Evolutionary conservation across 768 basidiomycete species (phyloP).

Genomic region (Ramaria rubella): DNA sequence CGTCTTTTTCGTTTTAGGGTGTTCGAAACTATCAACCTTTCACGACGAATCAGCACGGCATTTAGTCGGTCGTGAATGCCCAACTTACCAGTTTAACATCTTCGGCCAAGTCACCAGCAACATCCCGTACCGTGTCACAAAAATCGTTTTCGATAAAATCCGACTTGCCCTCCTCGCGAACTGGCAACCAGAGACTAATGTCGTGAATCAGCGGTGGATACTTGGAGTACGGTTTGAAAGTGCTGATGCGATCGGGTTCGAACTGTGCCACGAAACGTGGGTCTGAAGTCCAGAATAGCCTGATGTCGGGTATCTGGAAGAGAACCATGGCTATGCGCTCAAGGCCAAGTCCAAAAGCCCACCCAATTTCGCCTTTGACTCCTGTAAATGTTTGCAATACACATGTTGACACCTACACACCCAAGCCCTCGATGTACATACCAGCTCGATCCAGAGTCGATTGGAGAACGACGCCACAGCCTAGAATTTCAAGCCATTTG

Average conservation of each 20-base stretch:
- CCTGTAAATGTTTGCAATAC: conserved; percentile 37
- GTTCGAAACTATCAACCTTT: conserved; percentile 89
- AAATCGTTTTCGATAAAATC: conserved; percentile 91
- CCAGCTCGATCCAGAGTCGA: conserved; percentile 83
- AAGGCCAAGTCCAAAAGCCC: conserved; percentile 97
- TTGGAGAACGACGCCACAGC: conserved; percentile 87
- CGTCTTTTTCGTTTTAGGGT: conserved; percentile 76
- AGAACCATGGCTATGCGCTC: conserved; percentile 98
- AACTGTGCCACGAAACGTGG: conserved; percentile 86
- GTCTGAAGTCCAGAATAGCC: conserved; percentile 94
- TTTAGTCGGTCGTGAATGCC: not conserved
- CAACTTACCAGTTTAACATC: conserved; percentile 72
- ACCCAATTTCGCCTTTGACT: conserved; percentile 79
- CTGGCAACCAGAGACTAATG: conserved; percentile 84
- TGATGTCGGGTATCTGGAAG: conserved; percentile 94
- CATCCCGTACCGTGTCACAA: conserved; percentile 89
- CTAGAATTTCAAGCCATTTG: conserved; percentile 95
- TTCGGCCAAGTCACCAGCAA: conserved; percentile 88
- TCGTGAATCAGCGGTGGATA: conserved; percentile 94
- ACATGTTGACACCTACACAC: not conserved
- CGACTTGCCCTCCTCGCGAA: conserved; percentile 24
- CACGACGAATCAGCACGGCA: not conserved
- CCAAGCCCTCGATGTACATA: conserved; percentile 34
- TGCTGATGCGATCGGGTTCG: conserved; percentile 60
- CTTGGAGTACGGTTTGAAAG: conserved; percentile 88